Percentiles rank a stretch among this genome's conserved stretches.
phyloP scores from a whole-genome alignment of 2,329 filamentous ascomycete genomes.

The Aureobasidium lini region DNA sequence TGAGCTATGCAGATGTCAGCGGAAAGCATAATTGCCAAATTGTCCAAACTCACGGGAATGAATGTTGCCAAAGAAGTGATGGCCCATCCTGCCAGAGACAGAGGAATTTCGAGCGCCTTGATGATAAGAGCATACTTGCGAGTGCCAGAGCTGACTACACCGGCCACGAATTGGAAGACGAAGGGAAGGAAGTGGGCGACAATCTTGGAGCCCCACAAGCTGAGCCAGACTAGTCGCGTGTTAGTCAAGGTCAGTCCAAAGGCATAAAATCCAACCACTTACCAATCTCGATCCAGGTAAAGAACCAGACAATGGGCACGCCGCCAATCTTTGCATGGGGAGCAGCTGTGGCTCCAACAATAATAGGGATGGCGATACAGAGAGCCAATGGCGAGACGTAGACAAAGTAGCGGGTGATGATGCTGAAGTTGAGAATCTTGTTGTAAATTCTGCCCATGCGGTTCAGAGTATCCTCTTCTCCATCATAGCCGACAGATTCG shows the following conservation, averaged over 20 bases:
- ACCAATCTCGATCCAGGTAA: slow-evolving; percentile 56
- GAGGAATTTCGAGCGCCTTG: slow-evolving; percentile 50
- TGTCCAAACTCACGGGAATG: slow-evolving; percentile 36
- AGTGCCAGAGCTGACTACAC: slow-evolving; percentile 57
- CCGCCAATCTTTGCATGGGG: slow-evolving; percentile 44
- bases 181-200: slow-evolving; percentile 51
- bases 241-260: background rate
- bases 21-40: background rate
- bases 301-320: slow-evolving; percentile 54
- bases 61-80: slow-evolving; percentile 54
- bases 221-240: slow-evolving; percentile 44
- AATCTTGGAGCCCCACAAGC: slow-evolving; percentile 56
- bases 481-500: slow-evolving; percentile 29
- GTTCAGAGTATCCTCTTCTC: slow-evolving; percentile 50
- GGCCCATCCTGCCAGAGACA: slow-evolving; percentile 55
- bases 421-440: slow-evolving; percentile 54
- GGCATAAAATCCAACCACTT: slow-evolving; percentile 10
- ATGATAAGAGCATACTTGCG: slow-evolving; percentile 57
- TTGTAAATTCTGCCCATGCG: slow-evolving; percentile 54
- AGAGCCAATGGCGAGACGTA: slow-evolving; percentile 53
- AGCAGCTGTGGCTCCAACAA: slow-evolving; percentile 49
- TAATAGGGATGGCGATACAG: slow-evolving; percentile 55
- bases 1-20: background rate
- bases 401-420: slow-evolving; percentile 56
- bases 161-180: slow-evolving; percentile 54